These are phyloP conservation scores for Penicillium capsulatum DNA, from an alignment of 2,329 filamentous ascomycete genomes.

Conservation along the genomic window DNA sequence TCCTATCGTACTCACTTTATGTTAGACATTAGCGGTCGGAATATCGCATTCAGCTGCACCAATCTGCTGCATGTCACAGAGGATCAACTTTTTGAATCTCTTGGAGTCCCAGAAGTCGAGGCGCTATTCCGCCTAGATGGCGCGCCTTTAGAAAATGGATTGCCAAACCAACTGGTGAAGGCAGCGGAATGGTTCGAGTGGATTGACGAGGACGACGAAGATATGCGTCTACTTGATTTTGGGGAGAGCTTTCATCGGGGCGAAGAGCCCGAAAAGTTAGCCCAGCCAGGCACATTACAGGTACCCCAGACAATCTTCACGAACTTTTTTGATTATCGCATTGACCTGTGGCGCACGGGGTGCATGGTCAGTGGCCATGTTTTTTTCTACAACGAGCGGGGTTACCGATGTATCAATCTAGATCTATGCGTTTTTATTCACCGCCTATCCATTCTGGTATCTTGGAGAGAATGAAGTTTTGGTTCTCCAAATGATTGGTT, in stretches of 20 bases:
- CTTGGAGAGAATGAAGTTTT: conserved; percentile 15
- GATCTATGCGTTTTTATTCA: conserved; percentile 23
- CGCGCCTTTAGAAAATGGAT: conserved; percentile 16
- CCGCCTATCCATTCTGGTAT: conserved; percentile 15
- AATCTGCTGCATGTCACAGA: conserved; percentile 12
- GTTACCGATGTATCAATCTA: conserved; percentile 7
- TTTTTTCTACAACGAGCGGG: conserved; percentile 2
- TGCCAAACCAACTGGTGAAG: conserved; percentile 25
- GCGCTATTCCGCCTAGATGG: conserved; percentile 18
- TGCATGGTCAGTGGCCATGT: conserved; percentile 21
- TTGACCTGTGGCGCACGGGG: conserved; percentile 32
- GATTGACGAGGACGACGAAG: conserved; percentile 27
- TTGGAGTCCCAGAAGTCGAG: conserved; percentile 19
- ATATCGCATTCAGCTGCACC: conserved; percentile 25
- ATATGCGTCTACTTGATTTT: conserved; percentile 23
- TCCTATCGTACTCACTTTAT: conserved; percentile 1
- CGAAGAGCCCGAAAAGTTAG: conserved; percentile 19
- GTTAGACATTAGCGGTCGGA: conserved; percentile 28
- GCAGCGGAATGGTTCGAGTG: conserved; percentile 21
- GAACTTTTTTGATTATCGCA: conserved; percentile 26
- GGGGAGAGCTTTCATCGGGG: conserved; percentile 22
- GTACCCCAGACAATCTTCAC: conserved; percentile 32
- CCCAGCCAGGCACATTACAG: conserved; percentile 23
- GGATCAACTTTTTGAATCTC: conserved; percentile 16
- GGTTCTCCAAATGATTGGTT: conserved; percentile 21